Percentiles rank a stretch among this genome's conserved stretches.
These are phyloP conservation scores for Berberis thunbergii DNA, from an alignment of 164 flowering plant genomes.

Conservation along the genomic window DNA sequence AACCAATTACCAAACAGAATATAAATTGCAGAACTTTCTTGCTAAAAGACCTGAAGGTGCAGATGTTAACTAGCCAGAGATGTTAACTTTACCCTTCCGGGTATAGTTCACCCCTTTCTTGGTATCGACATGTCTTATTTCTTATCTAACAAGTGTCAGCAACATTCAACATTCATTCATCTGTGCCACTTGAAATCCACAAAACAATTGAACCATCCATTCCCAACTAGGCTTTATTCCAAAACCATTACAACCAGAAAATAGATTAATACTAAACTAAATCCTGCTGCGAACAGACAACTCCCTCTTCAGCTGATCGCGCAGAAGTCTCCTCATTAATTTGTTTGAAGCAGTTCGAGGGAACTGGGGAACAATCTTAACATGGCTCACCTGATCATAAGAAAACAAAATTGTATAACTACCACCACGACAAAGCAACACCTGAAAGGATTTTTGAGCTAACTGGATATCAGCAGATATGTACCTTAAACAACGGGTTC, in stretches of 20 bases:
- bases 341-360: slow-evolving; percentile 94
- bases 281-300: slow-evolving; percentile 46
- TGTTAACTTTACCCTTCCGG: too few species aligned
- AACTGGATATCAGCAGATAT: background rate
- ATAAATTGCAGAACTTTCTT: too few species aligned
- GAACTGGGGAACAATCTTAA: slow-evolving; percentile 69
- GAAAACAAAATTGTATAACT: background rate
- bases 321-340: slow-evolving; percentile 67
- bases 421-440: background rate
- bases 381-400: slow-evolving; percentile 58
- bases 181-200: too few species aligned
- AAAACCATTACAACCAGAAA: background rate
- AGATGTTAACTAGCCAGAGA: too few species aligned
- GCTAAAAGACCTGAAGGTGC: too few species aligned
- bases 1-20: too few species aligned
- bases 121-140: too few species aligned
- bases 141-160: too few species aligned
- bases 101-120: too few species aligned
- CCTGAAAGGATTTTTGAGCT: background rate
- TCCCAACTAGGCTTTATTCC: background rate
- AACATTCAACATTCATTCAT: too few species aligned
- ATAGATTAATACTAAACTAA: slow-evolving; percentile 9
- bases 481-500: slow-evolving; percentile 90
- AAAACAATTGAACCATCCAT: too few species aligned
- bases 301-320: slow-evolving; percentile 62